These are phyloP conservation scores for Meyerozyma elateridarum DNA, from an alignment of 1,139 yeast species.

Conservation along the genomic window DNA sequence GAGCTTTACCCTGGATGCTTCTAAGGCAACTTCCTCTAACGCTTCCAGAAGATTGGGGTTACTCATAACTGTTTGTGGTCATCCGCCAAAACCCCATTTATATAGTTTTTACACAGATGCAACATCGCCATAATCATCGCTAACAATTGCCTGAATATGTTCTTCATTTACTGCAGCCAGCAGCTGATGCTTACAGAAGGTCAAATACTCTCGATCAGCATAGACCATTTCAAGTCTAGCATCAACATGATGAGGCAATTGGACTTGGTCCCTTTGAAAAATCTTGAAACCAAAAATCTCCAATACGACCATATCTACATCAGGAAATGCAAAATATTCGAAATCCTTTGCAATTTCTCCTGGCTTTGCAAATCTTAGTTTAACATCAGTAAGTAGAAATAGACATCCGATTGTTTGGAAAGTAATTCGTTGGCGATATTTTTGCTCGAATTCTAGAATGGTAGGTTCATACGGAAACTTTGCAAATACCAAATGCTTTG, in stretches of 20 bases:
- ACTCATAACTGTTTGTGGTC: constrained; percentile 1
- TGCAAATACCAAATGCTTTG: constrained; percentile 26
- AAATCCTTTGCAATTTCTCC: constrained; percentile 6
- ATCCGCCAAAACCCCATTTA: constrained; percentile 1
- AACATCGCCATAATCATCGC: constrained; percentile 10
- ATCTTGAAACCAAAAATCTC: constrained; percentile 24
- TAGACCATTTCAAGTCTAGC: constrained; percentile 18
- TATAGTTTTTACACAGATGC: constrained; percentile 5
- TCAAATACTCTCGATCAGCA: constrained; percentile 13
- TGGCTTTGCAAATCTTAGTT: constrained; percentile 19
- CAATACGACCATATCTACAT: constrained; percentile 18
- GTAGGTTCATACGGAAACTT: constrained; percentile 26
- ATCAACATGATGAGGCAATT: constrained; percentile 17
- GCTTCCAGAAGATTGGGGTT: constrained; percentile 5
- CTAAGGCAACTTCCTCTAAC: not conserved
- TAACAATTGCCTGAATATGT: constrained; percentile 2
- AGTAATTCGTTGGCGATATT: constrained; percentile 29
- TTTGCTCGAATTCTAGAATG: constrained; percentile 25
- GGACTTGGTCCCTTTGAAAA: constrained; percentile 27
- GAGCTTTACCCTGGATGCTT: too few relatives aligned
- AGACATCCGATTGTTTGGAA: constrained; percentile 22
- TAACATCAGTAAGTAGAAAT: constrained; percentile 23
- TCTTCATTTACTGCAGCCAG: not conserved
- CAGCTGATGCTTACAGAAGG: constrained; percentile 7
- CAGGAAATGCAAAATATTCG: constrained; percentile 4